phyloP scores from a whole-genome alignment of 106 monocot genomes.

The Acorus calamus region DNA sequence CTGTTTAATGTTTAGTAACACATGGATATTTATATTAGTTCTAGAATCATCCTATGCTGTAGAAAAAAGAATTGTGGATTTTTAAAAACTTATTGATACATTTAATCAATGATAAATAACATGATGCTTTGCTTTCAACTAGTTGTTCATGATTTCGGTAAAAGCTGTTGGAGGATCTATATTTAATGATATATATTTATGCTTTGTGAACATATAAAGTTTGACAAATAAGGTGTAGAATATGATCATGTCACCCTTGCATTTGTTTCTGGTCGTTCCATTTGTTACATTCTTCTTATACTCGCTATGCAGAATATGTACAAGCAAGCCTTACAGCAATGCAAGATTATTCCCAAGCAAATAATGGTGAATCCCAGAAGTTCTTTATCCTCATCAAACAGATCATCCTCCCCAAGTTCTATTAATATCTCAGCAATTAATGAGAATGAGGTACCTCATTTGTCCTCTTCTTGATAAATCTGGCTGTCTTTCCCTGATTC shows the following conservation, averaged over 20 bases:
- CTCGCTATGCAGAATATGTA: conserved; percentile 48
- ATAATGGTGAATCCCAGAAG: conserved; percentile 34
- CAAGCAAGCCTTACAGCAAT: conserved; percentile 86
- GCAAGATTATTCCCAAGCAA: conserved; percentile 73
- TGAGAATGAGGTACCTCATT: conserved; percentile 68
- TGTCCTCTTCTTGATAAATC: conserved; percentile 1
- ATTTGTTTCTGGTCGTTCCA: conserved; percentile 5
- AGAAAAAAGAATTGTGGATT: too few relatives aligned
- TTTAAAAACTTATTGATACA: too few relatives aligned
- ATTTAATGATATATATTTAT: background rate
- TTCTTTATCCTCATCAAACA: conserved; percentile 55
- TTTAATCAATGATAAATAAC: too few relatives aligned
- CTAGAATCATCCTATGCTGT: too few relatives aligned
- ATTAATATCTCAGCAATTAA: conserved; percentile 48
- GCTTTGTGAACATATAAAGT: background rate
- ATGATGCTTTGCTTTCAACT: too few relatives aligned
- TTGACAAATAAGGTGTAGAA: background rate
- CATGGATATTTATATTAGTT: too few relatives aligned
- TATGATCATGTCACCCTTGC: background rate
- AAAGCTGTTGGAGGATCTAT: too few relatives aligned
- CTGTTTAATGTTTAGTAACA: too few relatives aligned
- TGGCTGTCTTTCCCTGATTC: background rate
- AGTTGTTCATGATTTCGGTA: too few relatives aligned
- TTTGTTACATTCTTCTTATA: too few relatives aligned
- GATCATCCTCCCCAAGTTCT: conserved; percentile 88